Percentiles rank a stretch among this genome's conserved stretches.
Evolutionary conservation across 805 yeast genomes (phyloP).

Genomic region (Metschnikowia gruessii): DNA sequence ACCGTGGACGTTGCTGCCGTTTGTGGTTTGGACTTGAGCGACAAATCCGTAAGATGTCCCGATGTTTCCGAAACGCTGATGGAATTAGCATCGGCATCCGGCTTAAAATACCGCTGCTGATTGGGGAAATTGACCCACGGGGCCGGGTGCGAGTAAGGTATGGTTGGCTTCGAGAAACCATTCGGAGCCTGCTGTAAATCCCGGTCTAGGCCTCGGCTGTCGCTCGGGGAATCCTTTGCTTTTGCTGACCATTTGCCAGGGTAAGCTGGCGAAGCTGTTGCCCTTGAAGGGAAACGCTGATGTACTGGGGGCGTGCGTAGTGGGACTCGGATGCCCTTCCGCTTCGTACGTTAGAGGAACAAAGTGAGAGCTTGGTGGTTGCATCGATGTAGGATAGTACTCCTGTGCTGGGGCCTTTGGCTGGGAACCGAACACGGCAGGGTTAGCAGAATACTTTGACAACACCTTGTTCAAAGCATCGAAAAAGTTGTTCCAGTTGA

Average conservation of each 20-base stretch:
- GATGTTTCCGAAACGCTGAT: constrained; percentile 14
- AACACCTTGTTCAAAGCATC: constrained; percentile 56
- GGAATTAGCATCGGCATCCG: constrained; percentile 14
- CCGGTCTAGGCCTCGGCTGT: constrained; percentile 17
- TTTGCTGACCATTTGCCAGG: constrained; percentile 5
- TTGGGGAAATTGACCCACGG: constrained; percentile 6
- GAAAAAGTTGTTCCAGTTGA: constrained; percentile 53
- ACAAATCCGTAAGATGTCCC: constrained; percentile 16
- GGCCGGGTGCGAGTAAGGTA: constrained; percentile 4
- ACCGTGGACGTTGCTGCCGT: constrained; percentile 13
- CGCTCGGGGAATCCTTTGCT: not conserved
- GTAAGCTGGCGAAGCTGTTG: constrained; percentile 6
- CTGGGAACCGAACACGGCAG: constrained; percentile 5
- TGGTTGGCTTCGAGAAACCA: constrained; percentile 4
- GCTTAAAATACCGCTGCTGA: constrained; percentile 12
- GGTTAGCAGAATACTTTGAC: constrained; percentile 47
- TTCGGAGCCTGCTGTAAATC: not conserved
- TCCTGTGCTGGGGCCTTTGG: not conserved
- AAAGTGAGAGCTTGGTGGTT: constrained; percentile 1
- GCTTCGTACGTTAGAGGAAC: constrained; percentile 6
- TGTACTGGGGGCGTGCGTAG: constrained; percentile 13
- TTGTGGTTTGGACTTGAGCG: constrained; percentile 13
- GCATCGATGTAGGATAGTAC: not conserved
- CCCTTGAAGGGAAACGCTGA: constrained; percentile 2
- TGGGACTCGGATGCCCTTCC: constrained; percentile 6